Conservation (phyloP, 306 rosid genomes). For the Fragaria nilgerrensis region DNA sequence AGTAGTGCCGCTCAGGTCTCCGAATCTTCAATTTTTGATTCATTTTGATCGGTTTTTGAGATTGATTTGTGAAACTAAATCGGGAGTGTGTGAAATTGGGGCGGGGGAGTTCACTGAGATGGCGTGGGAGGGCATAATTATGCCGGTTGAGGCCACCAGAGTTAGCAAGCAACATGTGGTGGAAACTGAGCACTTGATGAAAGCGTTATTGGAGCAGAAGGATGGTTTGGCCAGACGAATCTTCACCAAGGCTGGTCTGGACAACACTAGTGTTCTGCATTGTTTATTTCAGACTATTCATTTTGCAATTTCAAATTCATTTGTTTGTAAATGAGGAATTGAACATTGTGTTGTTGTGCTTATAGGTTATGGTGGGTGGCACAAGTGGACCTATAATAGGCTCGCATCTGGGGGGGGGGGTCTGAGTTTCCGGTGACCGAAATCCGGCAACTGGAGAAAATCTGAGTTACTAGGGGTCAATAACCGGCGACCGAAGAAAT, state of each 20-base stretch:
- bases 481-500: no score
- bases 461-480: no score
- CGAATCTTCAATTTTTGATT: neutral
- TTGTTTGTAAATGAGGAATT: neutral
- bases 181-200: slow-evolving; percentile 94
- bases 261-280: slow-evolving; percentile 82
- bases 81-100: neutral
- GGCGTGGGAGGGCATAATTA: slow-evolving; percentile 95
- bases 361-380: slow-evolving; percentile 73
- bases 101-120: slow-evolving; percentile 87
- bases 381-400: slow-evolving; percentile 78
- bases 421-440: no score
- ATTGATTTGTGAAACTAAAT: neutral
- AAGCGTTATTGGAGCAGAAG: slow-evolving; percentile 92
- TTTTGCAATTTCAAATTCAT: no score
- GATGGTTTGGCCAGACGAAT: slow-evolving; percentile 90
- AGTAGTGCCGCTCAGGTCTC: slow-evolving; percentile 57
- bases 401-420: slow-evolving; percentile 50
- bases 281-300: neutral
- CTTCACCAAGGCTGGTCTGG: slow-evolving; percentile 85
- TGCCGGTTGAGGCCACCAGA: slow-evolving; percentile 82
- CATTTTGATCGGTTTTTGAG: neutral
- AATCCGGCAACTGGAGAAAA: no score
- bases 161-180: slow-evolving; percentile 76
- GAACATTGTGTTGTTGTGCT: slow-evolving; percentile 19